A percentile compares a stretch with the other conserved stretches of the same genome.
phyloP scores from a whole-genome alignment of 495 filamentous ascomycete species.

The Cryomyces minteri region DNA sequence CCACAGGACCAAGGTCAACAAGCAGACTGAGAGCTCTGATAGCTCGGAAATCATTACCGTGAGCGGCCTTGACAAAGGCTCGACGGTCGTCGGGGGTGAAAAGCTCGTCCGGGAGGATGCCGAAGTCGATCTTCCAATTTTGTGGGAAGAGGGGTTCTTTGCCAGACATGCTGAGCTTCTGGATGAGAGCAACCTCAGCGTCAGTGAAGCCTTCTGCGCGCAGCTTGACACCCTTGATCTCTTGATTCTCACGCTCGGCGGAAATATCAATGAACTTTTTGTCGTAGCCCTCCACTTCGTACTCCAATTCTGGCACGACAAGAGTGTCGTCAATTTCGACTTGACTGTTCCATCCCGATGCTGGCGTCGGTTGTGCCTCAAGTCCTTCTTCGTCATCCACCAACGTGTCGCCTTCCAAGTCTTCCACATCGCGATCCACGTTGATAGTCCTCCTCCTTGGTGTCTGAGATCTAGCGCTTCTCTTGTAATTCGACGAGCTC shows the following conservation, averaged over 20 bases:
- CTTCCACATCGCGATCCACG: slow-evolving; percentile 3
- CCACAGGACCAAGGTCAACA: slow-evolving; percentile 12
- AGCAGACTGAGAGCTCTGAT: slow-evolving; percentile 12
- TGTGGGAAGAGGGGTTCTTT: slow-evolving; percentile 37
- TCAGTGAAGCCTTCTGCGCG: slow-evolving; percentile 22
- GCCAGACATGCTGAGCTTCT: slow-evolving; percentile 36
- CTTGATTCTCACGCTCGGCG: slow-evolving; percentile 9
- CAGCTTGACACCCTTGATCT: slow-evolving; percentile 10
- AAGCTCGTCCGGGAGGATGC: slow-evolving; percentile 35
- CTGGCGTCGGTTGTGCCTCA: not conserved
- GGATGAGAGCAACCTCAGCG: slow-evolving; percentile 35
- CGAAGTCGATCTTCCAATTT: slow-evolving; percentile 41
- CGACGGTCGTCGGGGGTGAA: slow-evolving; percentile 27
- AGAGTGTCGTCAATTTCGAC: slow-evolving; percentile 12
- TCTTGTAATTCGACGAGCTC: not conserved
- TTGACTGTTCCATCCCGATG: slow-evolving; percentile 2
- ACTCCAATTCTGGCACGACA: slow-evolving; percentile 11
- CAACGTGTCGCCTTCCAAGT: slow-evolving; percentile 12
- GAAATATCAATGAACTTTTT: slow-evolving; percentile 12
- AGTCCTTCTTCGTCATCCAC: slow-evolving; percentile 1
- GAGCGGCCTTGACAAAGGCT: slow-evolving; percentile 27
- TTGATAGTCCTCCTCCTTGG: slow-evolving; percentile 1
- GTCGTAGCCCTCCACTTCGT: slow-evolving; percentile 4
- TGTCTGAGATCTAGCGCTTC: slow-evolving; percentile 1
- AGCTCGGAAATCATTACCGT: slow-evolving; percentile 7